Evolutionary conservation across 495 filamentous ascomycete genomes (phyloP), one percentile per base, ranked within the genome.

Genomic region (Penicillium lagena): DNA sequence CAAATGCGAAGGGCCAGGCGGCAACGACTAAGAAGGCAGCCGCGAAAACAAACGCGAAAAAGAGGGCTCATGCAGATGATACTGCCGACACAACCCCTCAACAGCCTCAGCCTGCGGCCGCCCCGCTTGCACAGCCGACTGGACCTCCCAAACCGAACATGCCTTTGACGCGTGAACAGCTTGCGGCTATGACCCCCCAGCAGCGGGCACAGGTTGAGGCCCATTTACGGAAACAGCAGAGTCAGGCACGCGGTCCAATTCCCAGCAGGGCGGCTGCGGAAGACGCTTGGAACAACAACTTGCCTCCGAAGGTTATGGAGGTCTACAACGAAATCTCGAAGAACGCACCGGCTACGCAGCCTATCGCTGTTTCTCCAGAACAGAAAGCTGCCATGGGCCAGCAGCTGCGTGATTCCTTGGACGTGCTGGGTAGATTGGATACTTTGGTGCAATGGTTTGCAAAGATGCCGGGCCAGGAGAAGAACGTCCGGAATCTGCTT

Each of bases 21-120:
- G 58, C 41, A 43, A 15, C 47, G 13, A 17, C 52, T 37, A 54
- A 40, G 1, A 70, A 69, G 39, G 45, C 33, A 12, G 45, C 14
- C 58, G 39, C 42, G 47, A 8, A 64, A 75, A 60, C 52, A 62
- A 52, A 29, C 54, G 67, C 58, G 29, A 73, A 70, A 50, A 87
- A 87, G 62, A 77, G 83, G 42, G 56, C 77, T 7, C 76, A 66
- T 44, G 73, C 72, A 34, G 86, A 89, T 45, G 85, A 90, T 55
- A 55, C 73, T 7, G 59, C 70, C 12, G 85, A 86, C 2, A 36
- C 72, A 42, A 51, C 48, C 12, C 42, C 63, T 29, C 38, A 56
- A 68, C 77, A 56, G 35, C 42, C 30, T 41, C 70, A 71, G 35
- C 52, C 54, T 31, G 42, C 47, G 22, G 35, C 65, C 7, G 55